phyloP scores from a whole-genome alignment of 345 rosid genomes.

The Carallia brachiata region DNA sequence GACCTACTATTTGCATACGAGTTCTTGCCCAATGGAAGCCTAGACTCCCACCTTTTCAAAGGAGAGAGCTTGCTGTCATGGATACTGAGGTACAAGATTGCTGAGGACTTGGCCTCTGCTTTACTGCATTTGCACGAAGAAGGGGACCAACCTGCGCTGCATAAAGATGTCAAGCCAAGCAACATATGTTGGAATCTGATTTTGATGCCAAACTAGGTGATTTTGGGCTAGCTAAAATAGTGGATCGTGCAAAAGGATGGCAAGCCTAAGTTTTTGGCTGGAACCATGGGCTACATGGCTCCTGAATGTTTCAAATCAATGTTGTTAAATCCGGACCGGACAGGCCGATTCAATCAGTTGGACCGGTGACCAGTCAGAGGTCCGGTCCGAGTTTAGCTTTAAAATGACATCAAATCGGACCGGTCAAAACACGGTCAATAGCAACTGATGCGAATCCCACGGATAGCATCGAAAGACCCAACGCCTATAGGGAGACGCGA shows the following conservation, averaged over 20 bases:
- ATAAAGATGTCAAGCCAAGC: slow-evolving; percentile 41
- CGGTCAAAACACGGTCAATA: too few species aligned
- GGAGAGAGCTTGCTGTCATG: slow-evolving; percentile 12
- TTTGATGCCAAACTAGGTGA: slow-evolving; percentile 33
- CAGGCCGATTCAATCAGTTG: too few species aligned
- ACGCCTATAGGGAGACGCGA: too few species aligned
- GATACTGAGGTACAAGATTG: slow-evolving; percentile 22
- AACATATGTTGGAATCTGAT: slow-evolving; percentile 21
- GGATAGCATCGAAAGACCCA: too few species aligned
- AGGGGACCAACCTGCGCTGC: slow-evolving; percentile 28
- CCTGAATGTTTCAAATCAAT: neutral
- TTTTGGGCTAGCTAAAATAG: slow-evolving; percentile 33
- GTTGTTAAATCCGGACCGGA: too few species aligned
- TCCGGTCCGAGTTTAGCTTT: too few species aligned
- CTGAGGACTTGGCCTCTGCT: slow-evolving; percentile 22
- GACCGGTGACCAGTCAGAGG: too few species aligned
- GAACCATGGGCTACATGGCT: neutral
- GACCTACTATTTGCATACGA: too few species aligned
- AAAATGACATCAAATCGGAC: too few species aligned
- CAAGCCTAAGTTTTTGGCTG: neutral
- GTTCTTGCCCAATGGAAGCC: slow-evolving; percentile 28
- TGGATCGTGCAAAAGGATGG: slow-evolving; percentile 22
- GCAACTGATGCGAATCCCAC: too few species aligned
- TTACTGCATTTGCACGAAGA: slow-evolving; percentile 35
- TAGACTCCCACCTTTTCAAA: slow-evolving; percentile 26